Base-by-base conservation (phyloP, 345 rosid species). In the Linum lewisii region DNA sequence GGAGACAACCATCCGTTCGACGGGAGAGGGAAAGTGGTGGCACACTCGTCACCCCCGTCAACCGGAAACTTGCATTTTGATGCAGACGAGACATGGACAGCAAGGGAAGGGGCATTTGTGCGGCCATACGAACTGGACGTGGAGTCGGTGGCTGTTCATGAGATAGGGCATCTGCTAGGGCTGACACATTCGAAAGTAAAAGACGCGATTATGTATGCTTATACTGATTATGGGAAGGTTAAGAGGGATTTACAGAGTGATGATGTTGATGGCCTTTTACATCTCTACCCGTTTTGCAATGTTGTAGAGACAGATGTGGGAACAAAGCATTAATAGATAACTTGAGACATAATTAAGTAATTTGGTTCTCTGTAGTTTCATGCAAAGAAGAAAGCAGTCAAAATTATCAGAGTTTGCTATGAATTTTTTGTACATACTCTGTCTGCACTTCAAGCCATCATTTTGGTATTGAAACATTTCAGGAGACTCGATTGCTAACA, bases 401-500 rank as follows among this genome's bases (percentile, higher is more conserved):
- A 29, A 29, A 29, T 29, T 29, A 29, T 29, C 1, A 3, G 34
- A 29, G 34, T 29, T 29, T 5, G 18, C 20, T 26, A 16, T 5
- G 7, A 7, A 24, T 26, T 69, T n/a, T 79, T 75, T 89, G 61
- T 73, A 82, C 66, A 29, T 29, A 29, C 34, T 29, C n/a, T n/a
- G n/a, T n/a, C n/a, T n/a, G n/a, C n/a, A n/a, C n/a, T n/a, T n/a
- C n/a, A n/a, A n/a, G n/a, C n/a, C n/a, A n/a, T n/a, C n/a, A n/a
- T n/a, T n/a, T n/a, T n/a, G n/a, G n/a, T n/a, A n/a, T n/a, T n/a
- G n/a, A n/a, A n/a, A n/a, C n/a, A n/a, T n/a, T n/a, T 51, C 56
- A 52, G 7, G 56, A 9, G 3, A 93, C 95, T 26, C 95, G 67
- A 73, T 85, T 85, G 76, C 83, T 72, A 62, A 93, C 66, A 50